These are phyloP conservation scores for Hypoxylon lienhwacheense DNA, from an alignment of 495 filamentous ascomycete genomes.

Conservation along the genomic window DNA sequence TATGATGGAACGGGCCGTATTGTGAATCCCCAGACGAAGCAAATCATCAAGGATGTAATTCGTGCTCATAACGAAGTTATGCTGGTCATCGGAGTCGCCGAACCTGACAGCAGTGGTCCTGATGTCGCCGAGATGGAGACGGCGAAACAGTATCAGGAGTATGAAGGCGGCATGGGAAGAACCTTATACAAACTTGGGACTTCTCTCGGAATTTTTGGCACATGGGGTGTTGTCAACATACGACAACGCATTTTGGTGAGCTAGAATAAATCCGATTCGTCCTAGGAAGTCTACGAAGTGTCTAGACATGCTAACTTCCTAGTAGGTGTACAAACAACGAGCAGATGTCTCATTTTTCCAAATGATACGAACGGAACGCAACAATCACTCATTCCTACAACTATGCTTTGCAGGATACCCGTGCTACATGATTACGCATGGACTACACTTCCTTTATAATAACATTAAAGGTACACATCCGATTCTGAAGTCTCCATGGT, in stretches of 20 bases:
- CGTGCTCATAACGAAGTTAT: constrained; percentile 61
- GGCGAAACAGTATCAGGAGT: constrained; percentile 37
- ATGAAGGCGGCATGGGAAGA: constrained; percentile 46
- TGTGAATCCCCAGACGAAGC: constrained; percentile 59
- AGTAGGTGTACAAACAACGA: constrained; percentile 50
- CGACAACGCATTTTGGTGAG: constrained; percentile 54
- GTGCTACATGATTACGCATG: constrained; percentile 18
- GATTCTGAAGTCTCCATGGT: constrained; percentile 11
- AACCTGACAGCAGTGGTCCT: constrained; percentile 43
- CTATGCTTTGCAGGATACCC: constrained; percentile 26
- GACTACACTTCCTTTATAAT: constrained; percentile 4
- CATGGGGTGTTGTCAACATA: constrained; percentile 58
- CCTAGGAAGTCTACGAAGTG: constrained; percentile 9
- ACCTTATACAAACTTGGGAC: constrained; percentile 43
- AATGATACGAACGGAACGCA: constrained; percentile 37
- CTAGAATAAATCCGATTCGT: neutral
- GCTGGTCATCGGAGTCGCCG: constrained; percentile 56
- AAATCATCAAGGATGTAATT: constrained; percentile 54
- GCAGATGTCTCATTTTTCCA: constrained; percentile 44
- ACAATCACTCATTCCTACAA: constrained; percentile 35
- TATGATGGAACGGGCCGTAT: constrained; percentile 74
- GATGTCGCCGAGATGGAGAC: constrained; percentile 36
- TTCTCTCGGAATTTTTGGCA: constrained; percentile 43
- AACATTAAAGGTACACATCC: neutral
- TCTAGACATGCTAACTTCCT: constrained; percentile 19